Conservation (phyloP, 1,284 basidiomycete species). For the Mycosarcoma mackinlayi region DNA sequence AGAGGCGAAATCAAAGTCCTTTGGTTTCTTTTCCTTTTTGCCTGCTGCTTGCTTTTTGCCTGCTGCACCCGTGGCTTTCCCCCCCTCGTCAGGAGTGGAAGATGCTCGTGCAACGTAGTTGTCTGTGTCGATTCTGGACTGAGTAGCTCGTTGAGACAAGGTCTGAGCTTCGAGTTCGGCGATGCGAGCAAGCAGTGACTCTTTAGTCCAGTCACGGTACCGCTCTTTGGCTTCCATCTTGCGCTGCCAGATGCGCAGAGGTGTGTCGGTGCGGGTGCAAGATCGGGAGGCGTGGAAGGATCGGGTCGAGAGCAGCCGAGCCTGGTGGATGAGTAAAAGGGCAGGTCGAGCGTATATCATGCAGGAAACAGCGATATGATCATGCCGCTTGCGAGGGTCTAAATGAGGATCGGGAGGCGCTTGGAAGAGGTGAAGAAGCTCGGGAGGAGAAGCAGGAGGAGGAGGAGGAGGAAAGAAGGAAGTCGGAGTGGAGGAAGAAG, state of each 20-base stretch:
- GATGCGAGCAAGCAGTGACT: slow-evolving; percentile 48
- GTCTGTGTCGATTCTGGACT: slow-evolving; percentile 4
- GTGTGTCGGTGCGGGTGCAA: slow-evolving; percentile 2
- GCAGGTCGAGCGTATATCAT: not conserved
- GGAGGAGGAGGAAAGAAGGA: no score
- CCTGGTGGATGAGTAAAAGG: not conserved
- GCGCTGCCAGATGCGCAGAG: slow-evolving; percentile 19
- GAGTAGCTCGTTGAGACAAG: slow-evolving; percentile 11
- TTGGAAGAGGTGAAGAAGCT: not conserved
- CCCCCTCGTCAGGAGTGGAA: not conserved
- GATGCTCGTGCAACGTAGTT: not conserved
- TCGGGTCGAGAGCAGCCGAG: not conserved
- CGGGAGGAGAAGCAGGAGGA: not conserved
- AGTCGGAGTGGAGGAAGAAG: slow-evolving; percentile 11
- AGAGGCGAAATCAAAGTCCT: slow-evolving; percentile 75
- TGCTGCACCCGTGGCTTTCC: not conserved
- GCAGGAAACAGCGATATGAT: not conserved
- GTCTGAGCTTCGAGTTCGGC: slow-evolving; percentile 52
- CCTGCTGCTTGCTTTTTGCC: slow-evolving; percentile 8
- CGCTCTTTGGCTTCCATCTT: slow-evolving; percentile 51
- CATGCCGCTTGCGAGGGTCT: not conserved
- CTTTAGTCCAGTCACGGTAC: slow-evolving; percentile 50
- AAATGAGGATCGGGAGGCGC: not conserved
- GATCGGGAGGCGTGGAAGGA: not conserved
- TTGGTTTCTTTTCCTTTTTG: slow-evolving; percentile 34